A percentile compares a stretch with the other conserved stretches of the same genome.
Evolutionary conservation across 2,329 filamentous ascomycete genomes (phyloP).

Genomic region (Aspergillus clavatus): DNA sequence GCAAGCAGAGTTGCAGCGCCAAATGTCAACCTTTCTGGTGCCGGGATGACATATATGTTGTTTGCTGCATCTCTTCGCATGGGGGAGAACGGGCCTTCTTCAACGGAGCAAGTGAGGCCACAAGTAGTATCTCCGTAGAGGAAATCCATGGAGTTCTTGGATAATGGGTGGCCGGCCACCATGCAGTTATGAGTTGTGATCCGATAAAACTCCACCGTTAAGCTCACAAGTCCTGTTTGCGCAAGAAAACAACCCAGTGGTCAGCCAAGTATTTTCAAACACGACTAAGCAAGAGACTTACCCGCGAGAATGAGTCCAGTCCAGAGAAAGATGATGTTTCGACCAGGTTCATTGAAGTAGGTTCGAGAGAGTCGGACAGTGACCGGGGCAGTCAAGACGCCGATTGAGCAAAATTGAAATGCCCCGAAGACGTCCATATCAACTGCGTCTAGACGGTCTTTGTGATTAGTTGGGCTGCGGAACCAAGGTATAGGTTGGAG

Average conservation of each 20-base stretch:
- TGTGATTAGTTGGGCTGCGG: constrained; percentile 2
- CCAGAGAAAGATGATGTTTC: constrained; percentile 65
- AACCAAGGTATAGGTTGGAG: neutral
- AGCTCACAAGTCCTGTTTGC: neutral
- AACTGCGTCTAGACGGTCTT: constrained; percentile 47
- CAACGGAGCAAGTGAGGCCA: neutral
- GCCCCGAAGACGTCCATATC: constrained; percentile 66
- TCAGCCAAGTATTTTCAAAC: neutral
- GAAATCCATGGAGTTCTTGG: neutral
- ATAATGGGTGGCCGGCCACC: neutral
- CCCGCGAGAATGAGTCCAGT: constrained; percentile 57
- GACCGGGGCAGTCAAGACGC: constrained; percentile 59
- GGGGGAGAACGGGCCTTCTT: constrained; percentile 38
- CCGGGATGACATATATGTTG: constrained; percentile 60
- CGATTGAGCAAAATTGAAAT: constrained; percentile 63
- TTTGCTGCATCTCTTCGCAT: constrained; percentile 53
- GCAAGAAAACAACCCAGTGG: neutral
- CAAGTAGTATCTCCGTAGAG: neutral
- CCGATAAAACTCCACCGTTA: neutral
- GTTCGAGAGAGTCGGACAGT: constrained; percentile 59
- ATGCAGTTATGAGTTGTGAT: neutral
- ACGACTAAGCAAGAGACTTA: constrained; percentile 29
- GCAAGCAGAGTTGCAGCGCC: constrained; percentile 57
- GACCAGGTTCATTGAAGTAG: constrained; percentile 59
- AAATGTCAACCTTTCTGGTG: constrained; percentile 53